Percentiles rank a stretch among this genome's conserved stretches.
Evolutionary conservation across 129 eudicot species (phyloP).

Genomic region (Lonicera japonica): DNA sequence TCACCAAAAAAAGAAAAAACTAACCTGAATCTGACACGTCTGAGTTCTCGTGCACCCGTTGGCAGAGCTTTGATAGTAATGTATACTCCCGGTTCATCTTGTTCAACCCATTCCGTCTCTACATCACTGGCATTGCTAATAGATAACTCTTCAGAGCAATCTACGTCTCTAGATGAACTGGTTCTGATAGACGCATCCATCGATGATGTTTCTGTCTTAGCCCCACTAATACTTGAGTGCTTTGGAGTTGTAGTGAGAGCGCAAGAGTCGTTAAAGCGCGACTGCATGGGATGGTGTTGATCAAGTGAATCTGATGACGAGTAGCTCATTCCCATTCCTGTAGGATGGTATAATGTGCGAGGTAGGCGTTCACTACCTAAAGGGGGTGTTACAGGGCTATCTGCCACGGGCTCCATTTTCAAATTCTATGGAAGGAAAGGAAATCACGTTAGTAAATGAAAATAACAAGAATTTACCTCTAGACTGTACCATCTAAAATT

Average conservation of each 20-base stretch:
- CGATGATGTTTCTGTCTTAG: slow-evolving; percentile 82
- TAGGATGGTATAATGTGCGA: slow-evolving; percentile 58
- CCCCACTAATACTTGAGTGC: slow-evolving; percentile 69
- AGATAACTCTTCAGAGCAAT: slow-evolving; percentile 75
- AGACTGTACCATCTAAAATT: no score
- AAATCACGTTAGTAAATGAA: no score
- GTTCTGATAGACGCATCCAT: slow-evolving; percentile 72
- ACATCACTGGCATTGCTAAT: slow-evolving; percentile 78
- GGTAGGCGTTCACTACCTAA: slow-evolving; percentile 68
- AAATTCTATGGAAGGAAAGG: slow-evolving; percentile 40
- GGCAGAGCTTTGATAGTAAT: slow-evolving; percentile 87
- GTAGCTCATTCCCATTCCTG: slow-evolving; percentile 35
- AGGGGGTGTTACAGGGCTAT: slow-evolving; percentile 91
- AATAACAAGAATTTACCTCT: no score
- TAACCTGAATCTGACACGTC: slow-evolving; percentile 96
- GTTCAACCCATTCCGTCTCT: slow-evolving; percentile 97
- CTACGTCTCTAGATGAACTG: slow-evolving; percentile 71
- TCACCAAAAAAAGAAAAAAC: slow-evolving; percentile 12
- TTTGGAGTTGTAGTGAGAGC: slow-evolving; percentile 72
- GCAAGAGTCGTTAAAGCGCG: slow-evolving; percentile 48
- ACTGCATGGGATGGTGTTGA: slow-evolving; percentile 44
- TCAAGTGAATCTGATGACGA: slow-evolving; percentile 64
- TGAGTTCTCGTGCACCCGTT: slow-evolving; percentile 80
- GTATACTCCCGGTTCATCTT: slow-evolving; percentile 92
- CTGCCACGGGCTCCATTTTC: slow-evolving; percentile 59